A percentile compares a stretch with the other conserved stretches of the same genome.
These are phyloP conservation scores for Suillus alpinus DNA, from an alignment of 768 basidiomycete species.

Conservation along the genomic window DNA sequence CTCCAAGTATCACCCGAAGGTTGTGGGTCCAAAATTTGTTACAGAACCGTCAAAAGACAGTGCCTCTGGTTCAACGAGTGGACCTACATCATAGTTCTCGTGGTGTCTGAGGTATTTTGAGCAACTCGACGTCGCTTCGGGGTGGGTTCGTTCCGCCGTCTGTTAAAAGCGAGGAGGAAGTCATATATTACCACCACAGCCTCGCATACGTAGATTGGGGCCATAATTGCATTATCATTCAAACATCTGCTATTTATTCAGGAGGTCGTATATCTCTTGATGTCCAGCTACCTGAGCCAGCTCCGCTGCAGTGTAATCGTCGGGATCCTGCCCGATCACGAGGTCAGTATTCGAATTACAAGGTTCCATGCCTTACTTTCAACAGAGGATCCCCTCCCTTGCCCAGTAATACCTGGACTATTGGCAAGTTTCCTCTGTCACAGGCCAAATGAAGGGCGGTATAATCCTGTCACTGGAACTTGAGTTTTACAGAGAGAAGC, in stretches of 20 bases:
- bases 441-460: slow-evolving; percentile 84
- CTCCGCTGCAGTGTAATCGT: slow-evolving; percentile 58
- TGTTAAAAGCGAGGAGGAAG: neutral
- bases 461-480: slow-evolving; percentile 60
- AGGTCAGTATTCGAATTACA: slow-evolving; percentile 9
- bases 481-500: slow-evolving; percentile 1
- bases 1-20: slow-evolving; percentile 52
- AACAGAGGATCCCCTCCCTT: slow-evolving; percentile 62
- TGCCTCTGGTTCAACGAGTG: neutral
- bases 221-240: slow-evolving; percentile 1
- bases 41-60: neutral
- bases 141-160: slow-evolving; percentile 1
- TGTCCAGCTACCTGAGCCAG: slow-evolving; percentile 60
- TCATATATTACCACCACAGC: neutral
- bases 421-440: slow-evolving; percentile 67
- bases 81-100: slow-evolving; percentile 10
- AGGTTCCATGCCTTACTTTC: slow-evolving; percentile 45
- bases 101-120: neutral
- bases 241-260: slow-evolving; percentile 8
- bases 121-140: slow-evolving; percentile 5
- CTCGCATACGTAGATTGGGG: neutral
- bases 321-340: slow-evolving; percentile 52
- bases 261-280: slow-evolving; percentile 45
- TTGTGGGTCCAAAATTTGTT: slow-evolving; percentile 18
- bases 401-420: slow-evolving; percentile 56